Evolutionary conservation across 768 basidiomycete species (phyloP).

Genomic region (Boletus rubescentipes): DNA sequence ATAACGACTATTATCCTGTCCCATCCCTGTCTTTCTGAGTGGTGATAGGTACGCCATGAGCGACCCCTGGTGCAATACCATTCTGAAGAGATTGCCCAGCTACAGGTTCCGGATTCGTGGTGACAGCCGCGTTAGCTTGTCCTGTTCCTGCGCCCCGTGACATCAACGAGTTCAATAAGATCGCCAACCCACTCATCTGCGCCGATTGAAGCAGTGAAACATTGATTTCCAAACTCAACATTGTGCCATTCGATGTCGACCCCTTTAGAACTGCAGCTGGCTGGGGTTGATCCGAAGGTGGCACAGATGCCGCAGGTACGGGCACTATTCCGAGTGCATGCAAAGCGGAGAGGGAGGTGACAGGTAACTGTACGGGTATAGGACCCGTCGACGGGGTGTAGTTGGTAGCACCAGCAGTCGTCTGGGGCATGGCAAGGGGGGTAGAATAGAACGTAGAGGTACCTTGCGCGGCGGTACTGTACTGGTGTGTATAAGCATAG

Average conservation of each 20-base stretch:
- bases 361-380: constrained; percentile 71
- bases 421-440: constrained; percentile 34
- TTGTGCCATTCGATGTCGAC: constrained; percentile 66
- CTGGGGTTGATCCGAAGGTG: constrained; percentile 55
- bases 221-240: constrained; percentile 78
- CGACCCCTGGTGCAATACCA: constrained; percentile 7
- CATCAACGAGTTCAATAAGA: constrained; percentile 71
- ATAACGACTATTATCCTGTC: constrained; percentile 23
- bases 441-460: constrained; percentile 28
- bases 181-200: constrained; percentile 76
- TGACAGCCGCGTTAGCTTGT: constrained; percentile 11
- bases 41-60: constrained; percentile 4
- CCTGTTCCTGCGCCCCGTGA: constrained; percentile 38
- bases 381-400: constrained; percentile 31
- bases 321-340: constrained; percentile 74
- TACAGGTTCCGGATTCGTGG: constrained; percentile 11
- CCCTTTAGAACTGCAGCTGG: constrained; percentile 78
- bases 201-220: constrained; percentile 66
- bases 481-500: constrained; percentile 64
- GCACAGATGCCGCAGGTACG: constrained; percentile 54
- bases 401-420: constrained; percentile 33
- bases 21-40: constrained; percentile 21
- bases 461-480: constrained; percentile 31
- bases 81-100: constrained; percentile 17
- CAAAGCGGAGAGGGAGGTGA: constrained; percentile 53